Percentiles rank a stretch among this genome's conserved stretches.
Evolutionary conservation across 768 basidiomycete genomes (phyloP).

Genomic region (Suillus cothurnatus): DNA sequence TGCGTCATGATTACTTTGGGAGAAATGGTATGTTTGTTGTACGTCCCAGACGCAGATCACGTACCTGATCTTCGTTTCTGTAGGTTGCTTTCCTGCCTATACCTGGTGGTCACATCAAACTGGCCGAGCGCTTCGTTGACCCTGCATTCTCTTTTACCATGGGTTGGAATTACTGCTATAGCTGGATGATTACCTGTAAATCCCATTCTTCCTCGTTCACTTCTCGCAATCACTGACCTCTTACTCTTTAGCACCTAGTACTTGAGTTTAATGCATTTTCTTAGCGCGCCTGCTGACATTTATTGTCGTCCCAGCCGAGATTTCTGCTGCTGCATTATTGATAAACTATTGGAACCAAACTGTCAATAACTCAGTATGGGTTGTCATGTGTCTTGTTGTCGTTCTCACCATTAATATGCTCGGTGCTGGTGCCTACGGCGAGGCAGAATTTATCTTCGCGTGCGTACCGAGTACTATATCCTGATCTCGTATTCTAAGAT

Average conservation of each 20-base stretch:
- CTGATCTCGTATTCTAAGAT: not conserved
- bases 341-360: constrained; percentile 69
- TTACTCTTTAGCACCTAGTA: constrained; percentile 13
- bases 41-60: constrained; percentile 49
- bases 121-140: constrained; percentile 82
- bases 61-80: constrained; percentile 56
- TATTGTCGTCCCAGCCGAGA: constrained; percentile 24
- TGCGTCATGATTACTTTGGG: constrained; percentile 66
- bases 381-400: constrained; percentile 73
- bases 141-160: constrained; percentile 63
- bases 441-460: constrained; percentile 87
- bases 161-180: constrained; percentile 58
- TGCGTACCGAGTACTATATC: constrained; percentile 25
- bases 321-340: constrained; percentile 61
- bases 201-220: not conserved
- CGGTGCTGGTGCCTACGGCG: constrained; percentile 79
- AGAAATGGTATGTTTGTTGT: constrained; percentile 72
- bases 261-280: not conserved
- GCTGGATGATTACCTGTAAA: constrained; percentile 30
- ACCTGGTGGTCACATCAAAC: constrained; percentile 77
- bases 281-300: constrained; percentile 6
- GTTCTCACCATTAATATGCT: constrained; percentile 75
- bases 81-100: constrained; percentile 74
- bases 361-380: constrained; percentile 77
- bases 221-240: constrained; percentile 24